These are phyloP conservation scores for Yamagishiella unicocca DNA, from an alignment of 139 green algal species.

Conservation along the genomic window DNA sequence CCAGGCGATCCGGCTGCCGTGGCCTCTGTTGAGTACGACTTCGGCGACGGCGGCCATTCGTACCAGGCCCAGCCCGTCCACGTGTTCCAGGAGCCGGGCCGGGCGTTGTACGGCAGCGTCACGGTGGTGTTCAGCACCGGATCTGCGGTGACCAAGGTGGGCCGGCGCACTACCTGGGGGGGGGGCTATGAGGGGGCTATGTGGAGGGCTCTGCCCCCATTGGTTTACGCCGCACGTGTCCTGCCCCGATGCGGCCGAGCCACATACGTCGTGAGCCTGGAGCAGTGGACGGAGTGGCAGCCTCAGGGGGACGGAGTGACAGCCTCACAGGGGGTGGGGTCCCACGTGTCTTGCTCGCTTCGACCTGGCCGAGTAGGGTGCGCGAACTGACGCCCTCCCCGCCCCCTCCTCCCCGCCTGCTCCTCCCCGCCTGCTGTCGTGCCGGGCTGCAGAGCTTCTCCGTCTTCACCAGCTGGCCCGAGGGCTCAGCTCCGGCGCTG, in stretches of 20 bases:
- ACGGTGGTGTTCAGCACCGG: conserved; percentile 4
- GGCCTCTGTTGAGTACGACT: conserved; percentile 37
- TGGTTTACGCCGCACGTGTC: too few species aligned
- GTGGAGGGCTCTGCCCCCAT: too few species aligned
- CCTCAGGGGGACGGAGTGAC: too few species aligned
- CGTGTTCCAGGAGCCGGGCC: conserved; percentile 15
- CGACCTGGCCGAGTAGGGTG: too few species aligned
- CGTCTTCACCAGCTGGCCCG: conserved; percentile 12
- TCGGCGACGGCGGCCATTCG: conserved; percentile 43
- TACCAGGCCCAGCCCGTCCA: conserved; percentile 23
- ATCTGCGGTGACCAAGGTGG: neutral
- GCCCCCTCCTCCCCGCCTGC: neutral
- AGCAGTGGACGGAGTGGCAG: too few species aligned
- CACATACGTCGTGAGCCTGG: too few species aligned
- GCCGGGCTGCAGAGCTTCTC: conserved; percentile 15
- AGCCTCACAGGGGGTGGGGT: too few species aligned
- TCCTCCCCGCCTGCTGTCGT: neutral
- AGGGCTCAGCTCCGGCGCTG: neutral
- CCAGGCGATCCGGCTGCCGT: neutral
- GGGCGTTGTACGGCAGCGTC: conserved; percentile 1
- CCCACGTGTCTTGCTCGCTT: too few species aligned
- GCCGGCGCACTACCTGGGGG: too few species aligned
- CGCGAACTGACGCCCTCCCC: neutral
- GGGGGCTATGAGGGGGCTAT: too few species aligned
- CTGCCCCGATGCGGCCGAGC: too few species aligned